A percentile compares a stretch with the other conserved stretches of the same genome.
phyloP scores from a whole-genome alignment of 1,284 basidiomycete species.

The Fomitiporia mediterranea region DNA sequence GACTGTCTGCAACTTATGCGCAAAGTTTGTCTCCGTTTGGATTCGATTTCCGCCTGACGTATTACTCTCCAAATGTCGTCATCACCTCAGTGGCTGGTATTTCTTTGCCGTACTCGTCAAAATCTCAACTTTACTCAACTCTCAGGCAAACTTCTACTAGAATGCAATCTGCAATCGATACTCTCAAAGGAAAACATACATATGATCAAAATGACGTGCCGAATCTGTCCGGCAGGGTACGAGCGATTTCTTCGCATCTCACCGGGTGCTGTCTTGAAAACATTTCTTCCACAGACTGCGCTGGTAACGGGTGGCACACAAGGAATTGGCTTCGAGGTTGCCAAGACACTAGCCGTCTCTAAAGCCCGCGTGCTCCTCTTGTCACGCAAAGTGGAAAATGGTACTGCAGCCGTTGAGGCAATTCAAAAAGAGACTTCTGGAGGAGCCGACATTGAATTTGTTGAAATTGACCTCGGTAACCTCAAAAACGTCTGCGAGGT shows the following conservation, averaged over 20 bases:
- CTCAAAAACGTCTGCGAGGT: conserved; percentile 36
- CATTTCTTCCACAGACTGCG: conserved; percentile 27
- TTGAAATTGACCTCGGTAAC: conserved; percentile 38
- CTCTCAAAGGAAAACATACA: conserved; percentile 7
- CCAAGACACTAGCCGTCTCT: conserved; percentile 34
- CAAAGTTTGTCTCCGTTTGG: too few relatives aligned
- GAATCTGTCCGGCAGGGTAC: conserved; percentile 8
- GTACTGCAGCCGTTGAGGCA: conserved; percentile 35
- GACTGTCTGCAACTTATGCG: too few relatives aligned
- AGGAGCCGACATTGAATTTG: conserved; percentile 33
- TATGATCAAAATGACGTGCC: conserved; percentile 11
- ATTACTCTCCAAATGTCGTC: too few relatives aligned
- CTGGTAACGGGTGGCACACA: conserved; percentile 41
- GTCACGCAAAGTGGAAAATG: conserved; percentile 37
- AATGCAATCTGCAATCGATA: conserved; percentile 13
- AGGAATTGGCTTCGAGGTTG: conserved; percentile 40
- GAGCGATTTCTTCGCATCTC: not conserved
- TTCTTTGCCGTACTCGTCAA: not conserved
- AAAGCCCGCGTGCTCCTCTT: conserved; percentile 39
- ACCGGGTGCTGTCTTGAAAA: not conserved
- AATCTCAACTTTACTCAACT: not conserved
- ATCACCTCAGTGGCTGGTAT: not conserved
- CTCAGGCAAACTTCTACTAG: not conserved
- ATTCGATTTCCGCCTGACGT: too few relatives aligned
- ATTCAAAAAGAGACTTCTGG: conserved; percentile 31